Evolutionary conservation across 345 rosid genomes (phyloP).

Genomic region (Linum lewisii): DNA sequence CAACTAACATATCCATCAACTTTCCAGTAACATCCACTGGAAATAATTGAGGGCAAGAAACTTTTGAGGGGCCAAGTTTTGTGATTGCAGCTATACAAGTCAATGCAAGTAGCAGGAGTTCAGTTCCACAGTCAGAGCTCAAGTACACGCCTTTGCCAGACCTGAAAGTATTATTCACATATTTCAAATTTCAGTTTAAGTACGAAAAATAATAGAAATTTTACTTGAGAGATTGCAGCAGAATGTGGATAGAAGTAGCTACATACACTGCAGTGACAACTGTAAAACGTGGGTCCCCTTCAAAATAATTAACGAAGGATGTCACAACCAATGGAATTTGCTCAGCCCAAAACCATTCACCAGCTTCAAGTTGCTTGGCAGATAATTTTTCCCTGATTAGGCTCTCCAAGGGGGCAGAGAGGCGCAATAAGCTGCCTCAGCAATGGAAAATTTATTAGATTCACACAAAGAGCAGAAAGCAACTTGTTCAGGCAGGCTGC

Average conservation of each 20-base stretch:
- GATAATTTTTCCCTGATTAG: constrained; percentile 73
- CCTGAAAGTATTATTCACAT: constrained; percentile 31
- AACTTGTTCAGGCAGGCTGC: neutral
- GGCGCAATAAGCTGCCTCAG: constrained; percentile 59
- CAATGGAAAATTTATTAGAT: constrained; percentile 11
- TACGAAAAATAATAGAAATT: constrained; percentile 9
- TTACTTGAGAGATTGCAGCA: neutral
- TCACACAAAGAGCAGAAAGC: constrained; percentile 4
- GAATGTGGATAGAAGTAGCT: constrained; percentile 9
- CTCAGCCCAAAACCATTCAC: constrained; percentile 77
- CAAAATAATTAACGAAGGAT: constrained; percentile 57
- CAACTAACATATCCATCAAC: constrained; percentile 83
- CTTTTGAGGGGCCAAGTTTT: constrained; percentile 80
- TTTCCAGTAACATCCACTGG: constrained; percentile 65
- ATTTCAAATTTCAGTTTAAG: constrained; percentile 12
- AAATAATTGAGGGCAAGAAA: constrained; percentile 64
- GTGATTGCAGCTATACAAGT: constrained; percentile 72
- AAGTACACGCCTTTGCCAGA: constrained; percentile 34
- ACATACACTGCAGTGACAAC: constrained; percentile 55
- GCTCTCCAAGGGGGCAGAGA: constrained; percentile 71
- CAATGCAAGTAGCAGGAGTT: constrained; percentile 73
- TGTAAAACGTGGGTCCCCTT: constrained; percentile 46
- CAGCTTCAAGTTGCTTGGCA: constrained; percentile 62
- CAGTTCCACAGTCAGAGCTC: constrained; percentile 44
- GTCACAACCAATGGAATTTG: constrained; percentile 55